Conservation (phyloP, 805 yeast genomes). For the Kazachstania taianensis region DNA sequence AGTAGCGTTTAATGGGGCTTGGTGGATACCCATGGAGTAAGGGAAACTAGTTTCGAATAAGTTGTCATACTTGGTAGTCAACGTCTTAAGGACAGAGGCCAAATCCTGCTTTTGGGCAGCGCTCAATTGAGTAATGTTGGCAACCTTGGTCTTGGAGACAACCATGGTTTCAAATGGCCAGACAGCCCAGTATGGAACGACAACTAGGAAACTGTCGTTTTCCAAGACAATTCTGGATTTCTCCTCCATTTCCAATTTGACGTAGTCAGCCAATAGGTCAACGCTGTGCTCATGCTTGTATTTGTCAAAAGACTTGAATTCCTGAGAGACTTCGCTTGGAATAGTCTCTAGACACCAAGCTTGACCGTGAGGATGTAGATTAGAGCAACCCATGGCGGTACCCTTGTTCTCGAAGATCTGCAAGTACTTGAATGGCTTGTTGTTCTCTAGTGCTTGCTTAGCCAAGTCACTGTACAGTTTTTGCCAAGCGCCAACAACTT, state of each 20-base stretch:
- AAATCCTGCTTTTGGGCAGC: slow-evolving; percentile 42
- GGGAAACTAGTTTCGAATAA: slow-evolving; percentile 62
- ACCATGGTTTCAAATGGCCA: slow-evolving; percentile 75
- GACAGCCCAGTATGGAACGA: slow-evolving; percentile 74
- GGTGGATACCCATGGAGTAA: slow-evolving; percentile 75
- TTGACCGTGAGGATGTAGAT: slow-evolving; percentile 77
- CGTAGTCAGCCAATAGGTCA: slow-evolving; percentile 56
- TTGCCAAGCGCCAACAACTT: slow-evolving; percentile 56
- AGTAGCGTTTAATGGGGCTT: slow-evolving; percentile 47
- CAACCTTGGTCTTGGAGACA: slow-evolving; percentile 44
- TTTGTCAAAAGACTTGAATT: slow-evolving; percentile 40
- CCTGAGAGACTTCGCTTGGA: slow-evolving; percentile 58
- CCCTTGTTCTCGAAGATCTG: slow-evolving; percentile 76
- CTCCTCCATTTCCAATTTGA: slow-evolving; percentile 41
- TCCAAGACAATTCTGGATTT: slow-evolving; percentile 43
- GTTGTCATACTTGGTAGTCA: slow-evolving; percentile 62
- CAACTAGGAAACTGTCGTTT: slow-evolving; percentile 54
- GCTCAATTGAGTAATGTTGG: slow-evolving; percentile 39
- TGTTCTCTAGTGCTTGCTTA: slow-evolving; percentile 28
- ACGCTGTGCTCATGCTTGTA: slow-evolving; percentile 36
- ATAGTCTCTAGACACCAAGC: slow-evolving; percentile 62
- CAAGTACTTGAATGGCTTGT: slow-evolving; percentile 43
- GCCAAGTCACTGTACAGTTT: slow-evolving; percentile 38
- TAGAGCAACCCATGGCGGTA: slow-evolving; percentile 72
- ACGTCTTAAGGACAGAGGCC: slow-evolving; percentile 40